Conservation (phyloP, 306 rosid genomes). For the Prinsepia uniflora region DNA sequence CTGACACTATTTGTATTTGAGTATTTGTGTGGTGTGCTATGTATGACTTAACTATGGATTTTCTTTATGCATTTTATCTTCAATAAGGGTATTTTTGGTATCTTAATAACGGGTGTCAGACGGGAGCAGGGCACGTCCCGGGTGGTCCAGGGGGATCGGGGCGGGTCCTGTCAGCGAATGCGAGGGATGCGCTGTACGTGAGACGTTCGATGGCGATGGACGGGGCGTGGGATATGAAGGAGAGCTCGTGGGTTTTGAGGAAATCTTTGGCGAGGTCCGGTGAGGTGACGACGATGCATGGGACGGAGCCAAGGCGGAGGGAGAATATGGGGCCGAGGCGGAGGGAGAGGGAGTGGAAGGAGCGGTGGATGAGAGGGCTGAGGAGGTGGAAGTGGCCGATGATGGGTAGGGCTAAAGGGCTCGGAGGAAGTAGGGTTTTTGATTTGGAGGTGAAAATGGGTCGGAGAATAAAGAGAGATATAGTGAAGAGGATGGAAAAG, state of each 20-base stretch:
- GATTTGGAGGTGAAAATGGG: not conserved
- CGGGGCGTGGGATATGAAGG: slow-evolving; percentile 20
- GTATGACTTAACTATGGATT: too few relatives aligned
- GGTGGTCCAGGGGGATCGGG: too few relatives aligned
- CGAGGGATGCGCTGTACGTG: slow-evolving; percentile 33
- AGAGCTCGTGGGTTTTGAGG: slow-evolving; percentile 38
- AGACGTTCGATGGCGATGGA: slow-evolving; percentile 26
- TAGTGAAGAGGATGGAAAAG: not conserved
- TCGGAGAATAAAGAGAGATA: not conserved
- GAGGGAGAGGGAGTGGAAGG: slow-evolving; percentile 29
- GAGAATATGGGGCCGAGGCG: slow-evolving; percentile 39
- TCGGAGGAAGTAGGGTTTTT: slow-evolving; percentile 31
- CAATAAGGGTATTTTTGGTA: too few relatives aligned
- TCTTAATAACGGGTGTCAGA: too few relatives aligned
- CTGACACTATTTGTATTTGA: too few relatives aligned
- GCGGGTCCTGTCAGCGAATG: too few relatives aligned
- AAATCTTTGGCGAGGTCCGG: slow-evolving; percentile 38
- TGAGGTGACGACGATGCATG: slow-evolving; percentile 24
- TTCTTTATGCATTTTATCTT: too few relatives aligned
- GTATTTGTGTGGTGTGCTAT: too few relatives aligned
- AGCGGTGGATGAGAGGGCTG: slow-evolving; percentile 32
- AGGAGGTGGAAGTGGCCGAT: slow-evolving; percentile 18
- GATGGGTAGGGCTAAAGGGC: slow-evolving; percentile 31
- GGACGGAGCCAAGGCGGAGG: slow-evolving; percentile 32
- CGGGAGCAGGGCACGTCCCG: too few relatives aligned